Evolutionary conservation across 768 basidiomycete species (phyloP).

Genomic region (Hericium rajendrae): DNA sequence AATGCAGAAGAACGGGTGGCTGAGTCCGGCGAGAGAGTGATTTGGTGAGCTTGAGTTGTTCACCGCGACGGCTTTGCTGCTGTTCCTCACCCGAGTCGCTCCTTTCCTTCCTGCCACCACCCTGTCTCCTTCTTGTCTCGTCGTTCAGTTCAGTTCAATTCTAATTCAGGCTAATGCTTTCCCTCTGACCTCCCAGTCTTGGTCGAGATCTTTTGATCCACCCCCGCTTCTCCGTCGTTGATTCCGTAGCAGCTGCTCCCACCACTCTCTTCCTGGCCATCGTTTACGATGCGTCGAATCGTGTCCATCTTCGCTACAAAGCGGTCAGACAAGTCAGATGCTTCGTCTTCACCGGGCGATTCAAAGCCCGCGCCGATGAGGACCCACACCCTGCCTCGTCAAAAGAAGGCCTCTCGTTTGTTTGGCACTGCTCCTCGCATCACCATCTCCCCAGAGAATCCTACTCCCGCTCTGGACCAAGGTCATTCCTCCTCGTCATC

Average conservation of each 20-base stretch:
- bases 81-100: background rate
- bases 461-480: constrained; percentile 23
- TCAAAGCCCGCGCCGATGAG: constrained; percentile 17
- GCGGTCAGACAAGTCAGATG: constrained; percentile 27
- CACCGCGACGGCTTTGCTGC: background rate
- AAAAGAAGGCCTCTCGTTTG: constrained; percentile 8
- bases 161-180: constrained; percentile 1
- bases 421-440: constrained; percentile 9
- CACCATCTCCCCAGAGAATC: constrained; percentile 22
- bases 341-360: constrained; percentile 17
- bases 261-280: background rate
- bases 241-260: background rate
- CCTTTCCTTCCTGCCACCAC: background rate
- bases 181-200: background rate
- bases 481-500: constrained; percentile 49
- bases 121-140: background rate
- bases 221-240: background rate
- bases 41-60: background rate
- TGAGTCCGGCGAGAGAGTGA: constrained; percentile 6
- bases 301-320: constrained; percentile 38
- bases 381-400: background rate
- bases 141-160: background rate
- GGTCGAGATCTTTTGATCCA: background rate
- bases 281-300: constrained; percentile 48
- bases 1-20: background rate